Evolutionary conservation across 1,139 yeast genomes (phyloP).

Genomic region (Kodamaea plutei): DNA sequence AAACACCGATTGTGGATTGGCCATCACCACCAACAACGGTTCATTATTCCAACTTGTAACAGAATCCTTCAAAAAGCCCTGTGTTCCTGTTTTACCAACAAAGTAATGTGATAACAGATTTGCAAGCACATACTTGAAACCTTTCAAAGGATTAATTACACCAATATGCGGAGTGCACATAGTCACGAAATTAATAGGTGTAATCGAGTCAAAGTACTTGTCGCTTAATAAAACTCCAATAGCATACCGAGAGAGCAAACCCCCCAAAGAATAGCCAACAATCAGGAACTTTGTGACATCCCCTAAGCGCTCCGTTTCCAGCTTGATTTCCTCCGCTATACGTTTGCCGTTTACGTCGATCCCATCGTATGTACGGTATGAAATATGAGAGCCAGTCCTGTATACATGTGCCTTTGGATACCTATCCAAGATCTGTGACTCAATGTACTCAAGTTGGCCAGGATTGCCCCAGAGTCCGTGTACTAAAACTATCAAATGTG

Average conservation of each 20-base stretch:
- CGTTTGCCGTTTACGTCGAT: constrained; percentile 80
- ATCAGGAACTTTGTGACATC: constrained; percentile 57
- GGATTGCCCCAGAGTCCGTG: constrained; percentile 86
- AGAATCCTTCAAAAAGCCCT: constrained; percentile 61
- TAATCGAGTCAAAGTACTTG: constrained; percentile 46
- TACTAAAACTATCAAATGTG: constrained; percentile 65
- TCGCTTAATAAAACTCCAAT: constrained; percentile 60
- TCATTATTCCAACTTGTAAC: constrained; percentile 5
- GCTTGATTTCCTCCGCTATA: constrained; percentile 62
- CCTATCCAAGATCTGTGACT: constrained; percentile 17
- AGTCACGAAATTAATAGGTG: constrained; percentile 62
- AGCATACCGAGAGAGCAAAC: constrained; percentile 72
- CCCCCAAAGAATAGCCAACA: constrained; percentile 82
- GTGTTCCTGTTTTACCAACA: constrained; percentile 68
- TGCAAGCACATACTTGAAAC: constrained; percentile 28
- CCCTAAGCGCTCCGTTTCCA: constrained; percentile 36
- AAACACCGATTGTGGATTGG: constrained; percentile 59
- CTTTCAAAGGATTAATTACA: constrained; percentile 56
- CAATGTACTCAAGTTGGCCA: constrained; percentile 60
- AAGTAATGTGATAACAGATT: constrained; percentile 58
- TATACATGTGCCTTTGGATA: constrained; percentile 39
- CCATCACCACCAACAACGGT: constrained; percentile 64
- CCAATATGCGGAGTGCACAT: constrained; percentile 87
- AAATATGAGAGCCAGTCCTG: constrained; percentile 59
- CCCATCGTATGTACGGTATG: constrained; percentile 78